phyloP scores from a whole-genome alignment of 192 early-diverging fungal genomes.

The Rhizoclosmatium globosum region DNA sequence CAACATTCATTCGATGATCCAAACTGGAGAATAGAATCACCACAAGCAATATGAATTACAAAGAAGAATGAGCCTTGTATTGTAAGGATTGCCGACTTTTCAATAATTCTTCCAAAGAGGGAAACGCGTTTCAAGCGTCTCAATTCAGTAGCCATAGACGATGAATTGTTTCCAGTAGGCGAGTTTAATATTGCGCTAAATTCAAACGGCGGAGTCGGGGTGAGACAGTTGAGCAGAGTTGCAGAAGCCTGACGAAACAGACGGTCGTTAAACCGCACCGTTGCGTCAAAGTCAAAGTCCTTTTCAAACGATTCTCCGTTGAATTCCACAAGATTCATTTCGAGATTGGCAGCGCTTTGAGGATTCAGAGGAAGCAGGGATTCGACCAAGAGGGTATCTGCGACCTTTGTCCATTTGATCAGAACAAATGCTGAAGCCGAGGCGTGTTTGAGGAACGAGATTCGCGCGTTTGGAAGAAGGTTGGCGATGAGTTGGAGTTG shows the following conservation, averaged over 20 bases:
- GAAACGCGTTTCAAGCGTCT: neutral
- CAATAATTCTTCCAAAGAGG: constrained; percentile 3
- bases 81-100: constrained; percentile 1
- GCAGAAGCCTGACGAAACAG: neutral
- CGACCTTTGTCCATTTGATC: neutral
- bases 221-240: neutral
- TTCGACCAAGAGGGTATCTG: neutral
- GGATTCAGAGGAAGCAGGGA: neutral
- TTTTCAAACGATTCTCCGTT: neutral
- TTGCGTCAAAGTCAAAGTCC: too few species aligned
- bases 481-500: neutral
- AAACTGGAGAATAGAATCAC: neutral
- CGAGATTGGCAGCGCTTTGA: neutral
- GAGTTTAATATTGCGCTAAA: neutral
- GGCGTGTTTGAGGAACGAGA: neutral
- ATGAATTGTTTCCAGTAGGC: neutral
- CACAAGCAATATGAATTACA: neutral
- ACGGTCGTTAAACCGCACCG: too few species aligned
- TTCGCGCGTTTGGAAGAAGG: neutral
- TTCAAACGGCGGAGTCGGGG: neutral
- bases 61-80: constrained; percentile 9
- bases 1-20: too few species aligned
- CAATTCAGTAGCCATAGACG: neutral
- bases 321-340: neutral
- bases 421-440: neutral